Evolutionary conservation across 768 basidiomycete species (phyloP).

Genomic region (Collybia nuda): DNA sequence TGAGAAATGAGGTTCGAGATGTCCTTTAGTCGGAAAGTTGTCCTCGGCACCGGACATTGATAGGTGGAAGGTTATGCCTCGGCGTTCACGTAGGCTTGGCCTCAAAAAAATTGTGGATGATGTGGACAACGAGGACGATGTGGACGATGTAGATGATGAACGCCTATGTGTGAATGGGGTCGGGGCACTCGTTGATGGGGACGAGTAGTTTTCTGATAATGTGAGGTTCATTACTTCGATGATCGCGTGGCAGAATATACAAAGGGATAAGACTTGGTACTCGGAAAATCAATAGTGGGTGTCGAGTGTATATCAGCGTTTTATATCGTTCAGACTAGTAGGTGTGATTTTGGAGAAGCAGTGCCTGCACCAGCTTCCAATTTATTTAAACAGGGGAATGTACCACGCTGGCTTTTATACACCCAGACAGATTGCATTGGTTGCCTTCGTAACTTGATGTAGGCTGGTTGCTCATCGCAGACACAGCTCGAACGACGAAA

Average conservation of each 20-base stretch:
- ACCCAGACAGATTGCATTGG: too few relatives aligned
- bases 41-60: not conserved
- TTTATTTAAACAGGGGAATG: not conserved
- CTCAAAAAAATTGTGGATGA: constrained; percentile 4
- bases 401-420: not conserved
- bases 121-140: too few relatives aligned
- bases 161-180: constrained; percentile 7
- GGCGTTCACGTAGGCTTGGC: constrained; percentile 11
- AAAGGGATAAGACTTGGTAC: not conserved
- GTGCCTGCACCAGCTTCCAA: constrained; percentile 6
- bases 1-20: not conserved
- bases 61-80: constrained; percentile 14
- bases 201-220: constrained; percentile 3
- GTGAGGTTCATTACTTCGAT: constrained; percentile 3
- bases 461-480: too few relatives aligned
- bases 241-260: not conserved
- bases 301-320: constrained; percentile 2
- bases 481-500: too few relatives aligned
- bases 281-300: too few relatives aligned
- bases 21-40: not conserved
- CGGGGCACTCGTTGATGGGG: not conserved
- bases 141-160: constrained; percentile 9
- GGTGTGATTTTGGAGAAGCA: not conserved
- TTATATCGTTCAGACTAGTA: not conserved
- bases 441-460: too few relatives aligned